A percentile compares a stretch with the other conserved stretches of the same genome.
Conservation (phyloP, 352 stramenopile genomes). For the Saprolegnia diclina region DNA sequence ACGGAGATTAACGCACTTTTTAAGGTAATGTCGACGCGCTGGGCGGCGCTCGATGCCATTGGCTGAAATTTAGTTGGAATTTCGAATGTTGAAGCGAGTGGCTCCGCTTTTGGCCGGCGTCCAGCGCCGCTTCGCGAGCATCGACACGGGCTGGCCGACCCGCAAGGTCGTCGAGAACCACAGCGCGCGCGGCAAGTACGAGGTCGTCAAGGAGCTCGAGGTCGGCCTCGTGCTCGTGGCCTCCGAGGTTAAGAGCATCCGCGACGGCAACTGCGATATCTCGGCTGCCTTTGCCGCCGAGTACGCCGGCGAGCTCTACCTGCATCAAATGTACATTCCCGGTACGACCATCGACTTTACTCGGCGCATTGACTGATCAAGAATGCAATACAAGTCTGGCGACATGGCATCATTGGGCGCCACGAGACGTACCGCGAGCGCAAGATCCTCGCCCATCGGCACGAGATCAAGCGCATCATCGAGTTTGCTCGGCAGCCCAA, state of each 20-base stretch:
- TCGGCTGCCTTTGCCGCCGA: slow-evolving; percentile 71
- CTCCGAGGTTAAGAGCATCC: slow-evolving; percentile 73
- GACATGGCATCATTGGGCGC: slow-evolving; percentile 63
- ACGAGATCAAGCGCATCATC: slow-evolving; percentile 73
- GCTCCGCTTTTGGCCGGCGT: not conserved
- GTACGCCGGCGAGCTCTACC: slow-evolving; percentile 62
- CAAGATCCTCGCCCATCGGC: slow-evolving; percentile 66
- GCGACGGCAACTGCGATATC: slow-evolving; percentile 57
- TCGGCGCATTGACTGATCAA: slow-evolving; percentile 13
- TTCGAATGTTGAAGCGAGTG: slow-evolving; percentile 1
- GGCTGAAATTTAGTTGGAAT: not conserved
- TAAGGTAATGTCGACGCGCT: not conserved
- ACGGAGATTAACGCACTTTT: not conserved
- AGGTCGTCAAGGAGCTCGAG: slow-evolving; percentile 71
- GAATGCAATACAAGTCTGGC: slow-evolving; percentile 45
- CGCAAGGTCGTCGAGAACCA: slow-evolving; percentile 26
- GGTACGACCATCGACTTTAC: slow-evolving; percentile 30
- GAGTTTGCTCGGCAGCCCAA: slow-evolving; percentile 54
- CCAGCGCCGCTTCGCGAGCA: not conserved
- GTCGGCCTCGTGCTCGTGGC: slow-evolving; percentile 63
- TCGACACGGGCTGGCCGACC: slow-evolving; percentile 13
- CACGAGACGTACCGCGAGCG: slow-evolving; percentile 60
- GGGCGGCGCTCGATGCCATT: not conserved
- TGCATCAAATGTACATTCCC: slow-evolving; percentile 76
- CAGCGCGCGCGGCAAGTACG: slow-evolving; percentile 29